Base-by-base conservation (phyloP, 1,284 basidiomycete species). In the Butyriboletus appendiculatus region DNA sequence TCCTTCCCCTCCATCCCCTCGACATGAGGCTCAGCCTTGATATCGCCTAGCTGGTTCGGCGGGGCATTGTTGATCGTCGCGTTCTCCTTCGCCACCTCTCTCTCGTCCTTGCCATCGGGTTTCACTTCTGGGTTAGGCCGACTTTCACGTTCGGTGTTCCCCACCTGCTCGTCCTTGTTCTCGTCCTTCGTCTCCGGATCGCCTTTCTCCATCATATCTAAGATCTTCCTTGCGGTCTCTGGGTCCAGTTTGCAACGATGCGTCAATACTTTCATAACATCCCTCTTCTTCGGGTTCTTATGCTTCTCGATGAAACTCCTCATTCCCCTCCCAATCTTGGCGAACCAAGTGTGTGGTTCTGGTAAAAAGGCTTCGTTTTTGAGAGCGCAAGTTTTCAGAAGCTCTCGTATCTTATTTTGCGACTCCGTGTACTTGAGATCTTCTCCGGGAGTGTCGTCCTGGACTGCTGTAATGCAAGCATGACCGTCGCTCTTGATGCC, bases 391-490 rank as follows among this genome's bases (percentile, higher is more conserved):
- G 8, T n/a, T 47, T 45, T 60, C 40, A 68, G 16, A 22, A 68
- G 56, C 0, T 54, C 39, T 4, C 68, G 63, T 43, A 68, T 61
- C 34, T 15, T 59, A 30, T 16, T 50, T 46, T 60, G 55, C 3
- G 69, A 68, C 37, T 64, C 45, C 20, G 22, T 32, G 34, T 52
- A 68, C 45, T 72, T 68, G 56, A 34, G 45, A 34, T 63, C 50
- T 32, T 70, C 62, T 26, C 43, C 65, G 4, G 53, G 55, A 18
- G 37, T 50, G 18, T 67, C 68, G 11, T 60, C 65, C 22, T 47
- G 51, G 32, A 70, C 67, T 18, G 74, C 71, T 1, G 77, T 79
- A 35, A 78, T 67, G 51, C 76, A 78, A 16, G 74, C 76, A 20
- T 70, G 64, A 6, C 66, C 73, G 1, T 53, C 35, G 28, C 70